Evolutionary conservation across 345 rosid genomes (phyloP).

Genomic region (Citrus medica): DNA sequence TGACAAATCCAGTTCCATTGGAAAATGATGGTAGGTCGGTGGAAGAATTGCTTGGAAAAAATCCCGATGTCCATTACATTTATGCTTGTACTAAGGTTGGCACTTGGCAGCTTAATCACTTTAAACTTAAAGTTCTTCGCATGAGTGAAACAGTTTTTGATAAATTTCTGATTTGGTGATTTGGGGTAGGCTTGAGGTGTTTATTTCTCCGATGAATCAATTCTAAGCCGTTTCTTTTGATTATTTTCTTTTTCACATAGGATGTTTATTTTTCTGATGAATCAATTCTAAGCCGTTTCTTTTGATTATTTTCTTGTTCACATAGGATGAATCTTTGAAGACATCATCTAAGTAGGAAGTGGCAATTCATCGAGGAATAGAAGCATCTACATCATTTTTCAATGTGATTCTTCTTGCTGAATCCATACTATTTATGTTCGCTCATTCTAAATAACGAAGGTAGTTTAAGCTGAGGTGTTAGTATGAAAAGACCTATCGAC

Average conservation of each 20-base stretch:
- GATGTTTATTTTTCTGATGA: constrained; percentile 6
- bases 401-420: constrained; percentile 4
- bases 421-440: background rate
- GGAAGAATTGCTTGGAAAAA: constrained; percentile 61
- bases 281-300: constrained; percentile 9
- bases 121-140: background rate
- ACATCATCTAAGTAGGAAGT: constrained; percentile 17
- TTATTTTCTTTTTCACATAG: constrained; percentile 2
- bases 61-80: constrained; percentile 75
- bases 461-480: background rate
- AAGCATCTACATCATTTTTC: constrained; percentile 7
- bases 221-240: background rate
- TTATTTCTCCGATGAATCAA: constrained; percentile 1
- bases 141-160: background rate
- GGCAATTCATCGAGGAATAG: constrained; percentile 4
- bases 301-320: background rate
- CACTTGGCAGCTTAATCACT: background rate
- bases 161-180: background rate
- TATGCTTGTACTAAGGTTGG: constrained; percentile 64
- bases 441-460: background rate
- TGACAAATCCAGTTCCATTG: constrained; percentile 60
- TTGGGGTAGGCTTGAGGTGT: background rate
- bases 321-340: constrained; percentile 27
- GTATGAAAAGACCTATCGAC: background rate
- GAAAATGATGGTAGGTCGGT: constrained; percentile 50